Percentiles rank a stretch among this genome's conserved stretches.
Conservation (phyloP, 345 rosid genomes). For the Laguncularia racemosa region DNA sequence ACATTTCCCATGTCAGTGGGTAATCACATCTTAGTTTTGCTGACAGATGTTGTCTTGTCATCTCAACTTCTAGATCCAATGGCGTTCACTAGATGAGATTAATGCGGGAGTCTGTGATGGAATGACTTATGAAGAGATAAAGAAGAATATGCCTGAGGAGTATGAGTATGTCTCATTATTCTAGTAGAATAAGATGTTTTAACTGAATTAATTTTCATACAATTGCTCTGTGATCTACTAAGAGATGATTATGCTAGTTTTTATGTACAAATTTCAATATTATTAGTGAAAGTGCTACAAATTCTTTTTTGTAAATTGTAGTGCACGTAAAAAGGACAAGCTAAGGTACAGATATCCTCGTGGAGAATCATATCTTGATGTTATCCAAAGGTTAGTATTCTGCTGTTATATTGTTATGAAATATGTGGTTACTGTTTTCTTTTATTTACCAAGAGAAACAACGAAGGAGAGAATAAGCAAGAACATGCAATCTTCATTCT, state of each 20-base stretch:
- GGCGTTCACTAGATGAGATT: slow-evolving; percentile 99
- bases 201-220: not conserved
- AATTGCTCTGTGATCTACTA: too few relatives aligned
- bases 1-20: not conserved
- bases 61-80: slow-evolving; percentile 62
- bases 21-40: not conserved
- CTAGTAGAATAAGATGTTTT: slow-evolving; percentile 3
- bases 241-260: too few relatives aligned
- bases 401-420: too few relatives aligned
- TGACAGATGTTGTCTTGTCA: too few relatives aligned
- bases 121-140: slow-evolving; percentile 95
- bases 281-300: not conserved
- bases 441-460: too few relatives aligned
- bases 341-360: slow-evolving; percentile 94
- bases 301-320: slow-evolving; percentile 9
- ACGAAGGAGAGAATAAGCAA: too few relatives aligned
- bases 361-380: slow-evolving; percentile 98
- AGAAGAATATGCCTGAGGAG: slow-evolving; percentile 93
- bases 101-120: slow-evolving; percentile 99
- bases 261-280: too few relatives aligned
- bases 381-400: slow-evolving; percentile 75
- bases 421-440: too few relatives aligned
- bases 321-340: slow-evolving; percentile 88
- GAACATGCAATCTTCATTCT: not conserved
- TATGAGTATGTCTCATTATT: slow-evolving; percentile 55